These are phyloP conservation scores for Delitschia confertaspora DNA, from an alignment of 495 filamentous ascomycete species.

Conservation along the genomic window DNA sequence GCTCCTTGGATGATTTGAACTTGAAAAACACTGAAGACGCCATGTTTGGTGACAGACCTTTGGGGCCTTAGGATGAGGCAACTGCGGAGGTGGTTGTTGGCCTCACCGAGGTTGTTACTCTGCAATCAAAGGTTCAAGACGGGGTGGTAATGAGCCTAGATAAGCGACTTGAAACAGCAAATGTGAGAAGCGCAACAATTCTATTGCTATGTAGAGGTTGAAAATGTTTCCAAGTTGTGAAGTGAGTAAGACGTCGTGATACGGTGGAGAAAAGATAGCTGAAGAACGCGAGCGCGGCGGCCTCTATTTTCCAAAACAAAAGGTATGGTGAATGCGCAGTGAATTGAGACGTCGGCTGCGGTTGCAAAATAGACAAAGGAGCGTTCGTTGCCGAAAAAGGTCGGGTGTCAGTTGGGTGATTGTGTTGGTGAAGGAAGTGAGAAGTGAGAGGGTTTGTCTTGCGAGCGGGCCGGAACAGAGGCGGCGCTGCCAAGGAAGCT, in stretches of 20 bases:
- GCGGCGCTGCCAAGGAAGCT: too few species aligned
- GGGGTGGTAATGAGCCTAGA: background rate
- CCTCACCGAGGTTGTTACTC: conserved; percentile 1
- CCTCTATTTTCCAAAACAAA: background rate
- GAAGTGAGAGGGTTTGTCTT: too few species aligned
- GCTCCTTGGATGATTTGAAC: conserved; percentile 98
- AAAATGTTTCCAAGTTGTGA: background rate
- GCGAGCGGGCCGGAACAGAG: too few species aligned
- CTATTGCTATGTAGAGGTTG: conserved; percentile 14
- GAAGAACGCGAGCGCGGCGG: too few species aligned
- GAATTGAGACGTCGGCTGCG: background rate
- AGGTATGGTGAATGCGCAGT: background rate
- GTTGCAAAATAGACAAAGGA: background rate
- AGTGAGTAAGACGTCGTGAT: background rate
- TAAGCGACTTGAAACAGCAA: background rate
- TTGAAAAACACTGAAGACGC: conserved; percentile 98
- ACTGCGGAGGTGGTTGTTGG: conserved; percentile 5
- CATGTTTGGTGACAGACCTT: conserved; percentile 49
- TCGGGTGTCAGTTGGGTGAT: too few species aligned
- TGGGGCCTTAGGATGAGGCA: background rate
- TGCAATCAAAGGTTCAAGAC: background rate
- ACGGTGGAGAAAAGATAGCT: conserved; percentile 1
- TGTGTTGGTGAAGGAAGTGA: too few species aligned
- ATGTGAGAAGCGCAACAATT: conserved; percentile 12
- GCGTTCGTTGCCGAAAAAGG: too few species aligned